These are phyloP conservation scores for Penicillium coprophilum DNA, from an alignment of 495 filamentous ascomycete species.

Conservation along the genomic window DNA sequence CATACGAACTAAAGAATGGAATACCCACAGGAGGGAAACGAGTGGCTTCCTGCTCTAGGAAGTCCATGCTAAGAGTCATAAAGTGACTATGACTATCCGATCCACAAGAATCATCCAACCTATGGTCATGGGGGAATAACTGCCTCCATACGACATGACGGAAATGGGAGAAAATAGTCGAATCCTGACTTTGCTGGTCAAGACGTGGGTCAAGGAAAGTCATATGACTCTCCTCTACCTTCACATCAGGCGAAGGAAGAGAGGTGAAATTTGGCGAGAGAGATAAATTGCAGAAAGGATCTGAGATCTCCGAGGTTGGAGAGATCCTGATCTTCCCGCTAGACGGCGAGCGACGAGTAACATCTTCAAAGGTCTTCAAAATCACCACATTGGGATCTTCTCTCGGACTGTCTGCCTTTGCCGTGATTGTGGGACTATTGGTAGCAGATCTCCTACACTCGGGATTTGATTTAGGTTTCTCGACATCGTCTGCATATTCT, in stretches of 20 bases:
- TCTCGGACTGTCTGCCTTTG: constrained; percentile 14
- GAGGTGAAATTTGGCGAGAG: constrained; percentile 24
- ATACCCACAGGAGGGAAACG: constrained; percentile 52
- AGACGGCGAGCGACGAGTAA: constrained; percentile 31
- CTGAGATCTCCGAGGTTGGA: constrained; percentile 38
- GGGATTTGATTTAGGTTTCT: constrained; percentile 22
- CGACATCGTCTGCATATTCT: constrained; percentile 48
- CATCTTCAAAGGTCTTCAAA: constrained; percentile 51
- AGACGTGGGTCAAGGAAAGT: constrained; percentile 20
- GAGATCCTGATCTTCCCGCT: constrained; percentile 32
- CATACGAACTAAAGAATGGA: background rate
- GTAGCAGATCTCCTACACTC: constrained; percentile 25
- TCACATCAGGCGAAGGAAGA: constrained; percentile 23
- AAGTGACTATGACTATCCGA: constrained; percentile 28
- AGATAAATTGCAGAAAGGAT: constrained; percentile 30
- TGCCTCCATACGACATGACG: constrained; percentile 44
- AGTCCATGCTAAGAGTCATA: constrained; percentile 39
- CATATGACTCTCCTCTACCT: constrained; percentile 18
- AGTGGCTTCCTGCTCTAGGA: constrained; percentile 50
- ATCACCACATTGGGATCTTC: constrained; percentile 50
- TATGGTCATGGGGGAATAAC: constrained; percentile 32
- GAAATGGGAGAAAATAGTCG: constrained; percentile 45
- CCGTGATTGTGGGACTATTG: constrained; percentile 20
- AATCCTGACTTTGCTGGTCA: constrained; percentile 33
- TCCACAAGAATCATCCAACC: constrained; percentile 25